Base-by-base conservation (phyloP, 176 grass and related monocot genomes). In the Bothriochloa decipiens region DNA sequence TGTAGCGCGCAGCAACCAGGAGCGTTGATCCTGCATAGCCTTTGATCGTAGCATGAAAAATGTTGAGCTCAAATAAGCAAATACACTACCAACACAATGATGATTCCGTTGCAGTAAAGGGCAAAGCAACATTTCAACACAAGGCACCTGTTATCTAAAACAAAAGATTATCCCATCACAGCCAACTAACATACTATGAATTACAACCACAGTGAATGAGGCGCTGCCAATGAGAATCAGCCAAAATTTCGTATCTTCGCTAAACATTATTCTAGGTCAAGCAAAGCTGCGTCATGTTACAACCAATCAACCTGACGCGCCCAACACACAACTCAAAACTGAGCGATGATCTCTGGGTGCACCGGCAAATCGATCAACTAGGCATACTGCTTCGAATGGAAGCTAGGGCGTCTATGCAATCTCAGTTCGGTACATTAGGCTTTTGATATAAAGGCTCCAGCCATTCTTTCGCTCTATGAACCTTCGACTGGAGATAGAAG, bases 401-500 rank as follows among this genome's bases (percentile, higher is more conserved):
- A 50, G 17, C 28, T 71, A 63, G 16, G 10, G 3, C 55, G 5
- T 25, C 78, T 53, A n/a, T 6, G 0, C 33, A 15, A 13, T 62
- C 32, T 91, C 81, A 91, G 81, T 75, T 87, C 11, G 62, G 57
- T 52, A 84, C 22, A n/a, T 91, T 74, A 11, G 89, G 76, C 76
- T 85, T 87, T 37, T 90, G 67, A 79, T 95, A 90, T 26, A 78
- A 23, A 35, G 87, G 29, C 85, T 98, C 92, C 70, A 98, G 83
- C 22, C 95, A 93, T 67, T 95, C 92, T 84, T 97, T 97, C 7
- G 95, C 95, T 1, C 92, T 81, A 42, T 97, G 95, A 46, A 97
- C 95, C 72, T 97, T 97, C 11, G 95, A 94, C 79, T 97, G 95
- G 5, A 97, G 90, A 83, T 97, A 94, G 72, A 97, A 97, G 90